Conservation (phyloP, 1,139 yeast species). For the Yamadazyma dendronema region DNA sequence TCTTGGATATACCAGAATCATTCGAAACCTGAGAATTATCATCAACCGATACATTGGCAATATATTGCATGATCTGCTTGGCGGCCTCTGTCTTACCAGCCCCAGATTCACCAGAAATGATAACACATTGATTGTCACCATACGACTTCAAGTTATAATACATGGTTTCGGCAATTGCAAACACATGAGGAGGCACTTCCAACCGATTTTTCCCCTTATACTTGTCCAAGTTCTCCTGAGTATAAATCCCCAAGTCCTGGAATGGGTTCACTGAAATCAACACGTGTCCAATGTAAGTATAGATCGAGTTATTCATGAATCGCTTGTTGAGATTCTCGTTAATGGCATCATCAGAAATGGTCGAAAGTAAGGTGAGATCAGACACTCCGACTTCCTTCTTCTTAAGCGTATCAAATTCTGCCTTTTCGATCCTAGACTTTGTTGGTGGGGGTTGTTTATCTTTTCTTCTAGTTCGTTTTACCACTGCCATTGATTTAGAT, state of each 20-base stretch:
- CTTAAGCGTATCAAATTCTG: conserved; percentile 83
- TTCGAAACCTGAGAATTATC: conserved; percentile 40
- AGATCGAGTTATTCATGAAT: conserved; percentile 85
- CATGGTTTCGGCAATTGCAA: conserved; percentile 97
- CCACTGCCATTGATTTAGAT: conserved; percentile 57
- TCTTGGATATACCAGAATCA: conserved; percentile 60
- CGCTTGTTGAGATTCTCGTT: conserved; percentile 88
- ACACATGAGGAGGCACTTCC: conserved; percentile 99
- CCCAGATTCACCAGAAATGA: conserved; percentile 97
- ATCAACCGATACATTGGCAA: conserved; percentile 72
- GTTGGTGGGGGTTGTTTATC: conserved; percentile 58
- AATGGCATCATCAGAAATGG: conserved; percentile 88
- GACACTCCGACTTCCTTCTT: conserved; percentile 97
- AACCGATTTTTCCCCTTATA: conserved; percentile 91
- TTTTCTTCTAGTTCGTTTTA: conserved; percentile 74
- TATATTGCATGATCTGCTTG: conserved; percentile 96
- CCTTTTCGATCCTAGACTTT: conserved; percentile 71
- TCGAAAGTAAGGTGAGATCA: conserved; percentile 84
- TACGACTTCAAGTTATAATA: conserved; percentile 93
- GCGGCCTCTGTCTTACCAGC: conserved; percentile 99
- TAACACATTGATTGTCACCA: conserved; percentile 95
- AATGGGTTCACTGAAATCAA: conserved; percentile 96
- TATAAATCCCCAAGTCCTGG: conserved; percentile 92
- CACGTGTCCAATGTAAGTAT: conserved; percentile 85
- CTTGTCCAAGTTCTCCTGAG: conserved; percentile 67